Evolutionary conservation across 441 rosid genomes (phyloP).

Genomic region (Pelargonium citronellum): DNA sequence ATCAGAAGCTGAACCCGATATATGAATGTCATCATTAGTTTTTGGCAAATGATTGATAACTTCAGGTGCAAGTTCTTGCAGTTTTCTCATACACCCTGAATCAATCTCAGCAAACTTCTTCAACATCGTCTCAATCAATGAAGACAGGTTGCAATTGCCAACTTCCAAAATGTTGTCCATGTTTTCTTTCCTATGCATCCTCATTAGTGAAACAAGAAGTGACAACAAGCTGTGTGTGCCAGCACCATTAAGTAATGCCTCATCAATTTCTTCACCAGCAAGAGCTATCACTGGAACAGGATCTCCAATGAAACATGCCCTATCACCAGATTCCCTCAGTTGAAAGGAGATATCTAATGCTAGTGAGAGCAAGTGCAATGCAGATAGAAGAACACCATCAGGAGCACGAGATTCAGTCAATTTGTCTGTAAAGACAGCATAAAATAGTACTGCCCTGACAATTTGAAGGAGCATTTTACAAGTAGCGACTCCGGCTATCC

Average conservation of each 20-base stretch:
- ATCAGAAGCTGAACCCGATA: conserved; percentile 43
- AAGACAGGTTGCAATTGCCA: conserved; percentile 57
- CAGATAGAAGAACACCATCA: conserved; percentile 61
- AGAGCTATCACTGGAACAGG: conserved; percentile 45
- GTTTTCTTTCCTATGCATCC: conserved; percentile 52
- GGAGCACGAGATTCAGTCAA: conserved; percentile 65
- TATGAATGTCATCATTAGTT: conserved; percentile 28
- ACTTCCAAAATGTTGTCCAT: conserved; percentile 45
- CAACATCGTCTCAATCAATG: conserved; percentile 66
- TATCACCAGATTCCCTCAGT: conserved; percentile 37
- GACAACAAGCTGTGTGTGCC: conserved; percentile 69
- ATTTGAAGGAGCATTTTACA: conserved; percentile 64
- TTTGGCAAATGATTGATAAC: conserved; percentile 47
- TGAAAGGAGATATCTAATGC: conserved; percentile 68
- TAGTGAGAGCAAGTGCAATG: conserved; percentile 77
- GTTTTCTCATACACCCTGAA: conserved; percentile 51
- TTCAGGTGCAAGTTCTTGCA: conserved; percentile 77
- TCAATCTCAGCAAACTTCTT: conserved; percentile 74
- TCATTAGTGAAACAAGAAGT: conserved; percentile 78
- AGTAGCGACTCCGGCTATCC: conserved; percentile 67
- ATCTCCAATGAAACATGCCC: conserved; percentile 30
- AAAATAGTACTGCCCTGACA: conserved; percentile 66
- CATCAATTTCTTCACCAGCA: conserved; percentile 59
- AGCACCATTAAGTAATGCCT: conserved; percentile 42
- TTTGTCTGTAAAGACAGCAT: conserved; percentile 65